A percentile compares a stretch with the other conserved stretches of the same genome.
Evolutionary conservation across 352 stramenopile genomes (phyloP).

Genomic region (Globisporangium recalcitrans): DNA sequence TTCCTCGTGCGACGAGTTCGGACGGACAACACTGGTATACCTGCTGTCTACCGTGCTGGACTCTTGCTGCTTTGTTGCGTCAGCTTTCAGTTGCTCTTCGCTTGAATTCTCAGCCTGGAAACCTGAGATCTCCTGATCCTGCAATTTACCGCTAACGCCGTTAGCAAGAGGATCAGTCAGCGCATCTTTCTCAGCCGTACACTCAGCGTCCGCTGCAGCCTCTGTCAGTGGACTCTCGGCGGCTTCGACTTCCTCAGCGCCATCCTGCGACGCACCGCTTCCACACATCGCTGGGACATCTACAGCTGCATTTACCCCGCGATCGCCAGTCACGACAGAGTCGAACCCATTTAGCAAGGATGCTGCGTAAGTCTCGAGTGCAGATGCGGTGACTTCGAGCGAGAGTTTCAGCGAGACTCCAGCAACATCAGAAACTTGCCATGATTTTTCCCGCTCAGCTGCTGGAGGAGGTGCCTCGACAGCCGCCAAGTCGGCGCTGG

Average conservation of each 20-base stretch:
- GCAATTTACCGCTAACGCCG: neutral
- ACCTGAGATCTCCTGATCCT: neutral
- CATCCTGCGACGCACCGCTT: neutral
- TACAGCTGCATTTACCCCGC: neutral
- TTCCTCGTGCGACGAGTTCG: conserved; percentile 9
- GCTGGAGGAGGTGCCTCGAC: neutral
- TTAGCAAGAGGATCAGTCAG: neutral
- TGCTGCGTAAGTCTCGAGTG: conserved; percentile 9
- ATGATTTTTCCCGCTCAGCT: neutral
- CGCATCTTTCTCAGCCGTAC: neutral
- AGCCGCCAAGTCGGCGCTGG: neutral
- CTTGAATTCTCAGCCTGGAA: neutral
- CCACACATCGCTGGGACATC: neutral
- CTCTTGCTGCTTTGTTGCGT: neutral
- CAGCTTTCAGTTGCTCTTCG: neutral
- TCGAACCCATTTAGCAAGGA: neutral
- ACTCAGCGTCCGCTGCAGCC: neutral
- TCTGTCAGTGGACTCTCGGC: neutral
- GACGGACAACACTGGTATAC: neutral
- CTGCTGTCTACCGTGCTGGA: neutral
- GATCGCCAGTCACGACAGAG: neutral
- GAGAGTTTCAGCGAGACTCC: conserved; percentile 2
- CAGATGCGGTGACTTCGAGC: neutral
- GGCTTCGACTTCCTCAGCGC: neutral
- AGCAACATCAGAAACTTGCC: conserved; percentile 4